Base-by-base conservation (phyloP, 768 basidiomycete genomes). In the Psilocybe subaeruginosa region DNA sequence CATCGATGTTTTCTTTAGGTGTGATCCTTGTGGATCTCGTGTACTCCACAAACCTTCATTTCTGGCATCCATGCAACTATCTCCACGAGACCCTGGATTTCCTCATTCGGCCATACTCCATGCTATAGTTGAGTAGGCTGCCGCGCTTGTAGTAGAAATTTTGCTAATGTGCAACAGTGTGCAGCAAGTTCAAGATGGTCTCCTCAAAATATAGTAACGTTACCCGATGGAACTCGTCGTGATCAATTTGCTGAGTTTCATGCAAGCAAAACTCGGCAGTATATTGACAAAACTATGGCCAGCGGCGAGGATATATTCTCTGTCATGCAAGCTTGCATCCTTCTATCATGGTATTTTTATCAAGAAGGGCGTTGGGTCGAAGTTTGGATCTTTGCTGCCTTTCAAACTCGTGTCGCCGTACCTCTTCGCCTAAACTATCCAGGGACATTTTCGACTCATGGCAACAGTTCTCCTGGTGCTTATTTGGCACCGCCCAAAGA, bases 301-400 rank as follows among this genome's bases (percentile, higher is more conserved):
- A 92, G 87, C 43, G 92, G 92, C 41, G 86, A 90, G 72, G 90
- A 93, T 66, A 93, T 94, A 58, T 93, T 95, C 72, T 84, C 85
- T 4, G 92, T 94, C 8, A 85, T 94, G 83, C 92, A 94, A 70
- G 93, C 93, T 5, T 93, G 92, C 68, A 89, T 90, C 63, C 77
- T 95, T 23, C 83, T 95, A 16, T 91, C 91, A 1, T 95, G 93
- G 93, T 94, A 92, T 74, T 93, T 94, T 66, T 95, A 93, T 69
- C 89, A 92, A 59, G 93, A 94, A 74, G 92, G 93, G 2, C 82
- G 92, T 57, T 85, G 93, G 93, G 92, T 94, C 8, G 93, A 95
- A 74, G 89, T 94, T 3, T 94, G 93, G 93, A 90, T 93, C 43
- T 93, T 93, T 74, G 91, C 93, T 17, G 91, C 85, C 11, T 93